Evolutionary conservation across 2,329 filamentous ascomycete genomes (phyloP).

Genomic region (Venturiaceae sp.): DNA sequence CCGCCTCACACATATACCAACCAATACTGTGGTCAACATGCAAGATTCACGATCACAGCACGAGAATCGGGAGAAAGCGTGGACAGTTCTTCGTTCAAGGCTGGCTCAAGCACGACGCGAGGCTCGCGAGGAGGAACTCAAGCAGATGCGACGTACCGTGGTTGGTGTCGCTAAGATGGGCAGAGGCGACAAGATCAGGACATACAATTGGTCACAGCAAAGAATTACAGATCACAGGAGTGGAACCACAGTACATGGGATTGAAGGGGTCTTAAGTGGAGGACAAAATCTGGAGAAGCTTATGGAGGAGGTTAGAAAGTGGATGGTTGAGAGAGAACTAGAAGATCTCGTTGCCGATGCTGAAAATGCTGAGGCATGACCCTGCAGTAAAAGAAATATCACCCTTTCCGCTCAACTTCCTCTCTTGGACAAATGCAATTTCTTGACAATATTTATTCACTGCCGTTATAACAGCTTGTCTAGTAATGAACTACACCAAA

Average conservation of each 20-base stretch:
- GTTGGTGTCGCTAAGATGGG: constrained; percentile 73
- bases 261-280: constrained; percentile 71
- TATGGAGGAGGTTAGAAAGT: constrained; percentile 68
- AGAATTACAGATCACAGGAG: constrained; percentile 84
- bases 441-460: background rate
- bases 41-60: constrained; percentile 89
- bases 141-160: constrained; percentile 64
- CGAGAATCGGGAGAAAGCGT: constrained; percentile 79
- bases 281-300: constrained; percentile 62
- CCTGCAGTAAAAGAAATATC: background rate
- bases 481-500: too few relatives aligned
- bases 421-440: background rate
- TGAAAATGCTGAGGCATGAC: background rate
- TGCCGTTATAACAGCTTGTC: too few relatives aligned
- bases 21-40: constrained; percentile 78
- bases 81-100: constrained; percentile 72
- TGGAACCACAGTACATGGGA: constrained; percentile 67
- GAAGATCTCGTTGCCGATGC: constrained; percentile 47
- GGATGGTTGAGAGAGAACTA: constrained; percentile 68
- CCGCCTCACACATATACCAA: constrained; percentile 81
- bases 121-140: constrained; percentile 71
- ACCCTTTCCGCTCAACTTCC: background rate
- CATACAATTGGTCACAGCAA: constrained; percentile 74
- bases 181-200: constrained; percentile 85
- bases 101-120: constrained; percentile 74